phyloP scores from a whole-genome alignment of 768 basidiomycete species.

The Lentinula sp. region DNA sequence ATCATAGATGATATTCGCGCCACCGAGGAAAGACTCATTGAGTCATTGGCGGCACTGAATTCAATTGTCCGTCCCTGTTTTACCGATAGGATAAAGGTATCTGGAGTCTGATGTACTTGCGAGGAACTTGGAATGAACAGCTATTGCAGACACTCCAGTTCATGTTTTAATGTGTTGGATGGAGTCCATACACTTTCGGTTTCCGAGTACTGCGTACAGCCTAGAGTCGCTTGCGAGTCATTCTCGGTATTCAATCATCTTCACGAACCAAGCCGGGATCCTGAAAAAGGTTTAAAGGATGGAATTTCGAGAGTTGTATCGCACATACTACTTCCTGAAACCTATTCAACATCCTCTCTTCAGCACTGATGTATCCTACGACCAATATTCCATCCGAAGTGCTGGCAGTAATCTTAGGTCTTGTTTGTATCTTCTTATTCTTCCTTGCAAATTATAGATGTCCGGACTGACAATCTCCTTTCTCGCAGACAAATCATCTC shows the following conservation, averaged over 20 bases:
- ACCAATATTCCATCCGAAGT: neutral
- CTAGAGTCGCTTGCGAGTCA: neutral
- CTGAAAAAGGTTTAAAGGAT: neutral
- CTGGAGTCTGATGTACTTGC: neutral
- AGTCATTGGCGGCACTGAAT: neutral
- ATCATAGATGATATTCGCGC: neutral
- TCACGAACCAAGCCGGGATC: neutral
- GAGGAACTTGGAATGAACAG: neutral
- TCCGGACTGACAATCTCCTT: neutral
- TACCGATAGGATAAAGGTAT: neutral
- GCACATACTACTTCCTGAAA: neutral
- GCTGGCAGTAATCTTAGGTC: neutral
- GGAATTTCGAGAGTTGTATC: neutral
- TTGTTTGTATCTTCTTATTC: neutral
- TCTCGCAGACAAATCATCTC: neutral
- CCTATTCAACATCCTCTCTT: neutral
- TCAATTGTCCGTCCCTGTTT: neutral
- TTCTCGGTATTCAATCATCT: neutral
- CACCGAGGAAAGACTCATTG: neutral
- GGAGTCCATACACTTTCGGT: neutral
- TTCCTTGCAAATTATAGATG: neutral
- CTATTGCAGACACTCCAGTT: neutral
- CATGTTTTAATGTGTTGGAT: neutral
- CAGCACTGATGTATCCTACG: neutral
- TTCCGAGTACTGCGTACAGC: conserved; percentile 3